A percentile compares a stretch with the other conserved stretches of the same genome.
phyloP scores from a whole-genome alignment of 2,329 filamentous ascomycete species.

The Trichoderma arundinaceum region DNA sequence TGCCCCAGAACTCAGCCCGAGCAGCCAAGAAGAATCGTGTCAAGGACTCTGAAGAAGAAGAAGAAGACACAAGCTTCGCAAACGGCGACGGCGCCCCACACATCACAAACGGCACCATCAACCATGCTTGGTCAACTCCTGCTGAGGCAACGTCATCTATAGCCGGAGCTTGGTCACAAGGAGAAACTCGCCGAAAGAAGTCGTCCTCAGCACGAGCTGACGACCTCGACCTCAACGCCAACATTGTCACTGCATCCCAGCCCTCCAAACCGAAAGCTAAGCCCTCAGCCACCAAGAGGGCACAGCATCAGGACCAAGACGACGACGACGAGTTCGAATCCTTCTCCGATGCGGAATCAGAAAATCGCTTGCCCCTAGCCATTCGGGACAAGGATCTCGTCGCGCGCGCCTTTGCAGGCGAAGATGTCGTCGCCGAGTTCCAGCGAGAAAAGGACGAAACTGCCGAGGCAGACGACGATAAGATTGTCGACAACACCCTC shows the following conservation, averaged over 20 bases:
- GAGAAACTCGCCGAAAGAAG: conserved; percentile 47
- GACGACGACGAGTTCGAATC: conserved; percentile 49
- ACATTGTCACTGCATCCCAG: conserved; percentile 42
- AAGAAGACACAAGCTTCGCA: conserved; percentile 37
- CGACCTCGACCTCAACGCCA: conserved; percentile 50
- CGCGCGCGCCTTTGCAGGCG: conserved; percentile 84
- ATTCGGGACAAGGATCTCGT: conserved; percentile 72
- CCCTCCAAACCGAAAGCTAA: conserved; percentile 42
- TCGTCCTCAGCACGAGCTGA: conserved; percentile 42
- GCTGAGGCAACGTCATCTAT: conserved; percentile 39
- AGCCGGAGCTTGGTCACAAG: conserved; percentile 51
- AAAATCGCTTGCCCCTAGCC: conserved; percentile 60
- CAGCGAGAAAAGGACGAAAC: conserved; percentile 76
- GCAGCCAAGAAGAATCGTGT: conserved; percentile 41
- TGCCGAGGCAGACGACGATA: conserved; percentile 78
- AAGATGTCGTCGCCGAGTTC: conserved; percentile 83
- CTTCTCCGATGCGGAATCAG: conserved; percentile 54
- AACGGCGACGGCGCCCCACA: conserved; percentile 36
- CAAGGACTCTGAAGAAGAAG: conserved; percentile 33
- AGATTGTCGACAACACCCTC: conserved; percentile 80
- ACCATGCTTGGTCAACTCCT: conserved; percentile 36
- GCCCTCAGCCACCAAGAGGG: not conserved
- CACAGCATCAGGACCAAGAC: conserved; percentile 30
- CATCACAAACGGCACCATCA: conserved; percentile 32
- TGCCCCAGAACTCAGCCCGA: conserved; percentile 36